Evolutionary conservation across 1,284 basidiomycete genomes (phyloP), one percentile per base, ranked within the genome.

Genomic region (Cryptococcus depauperatus): DNA sequence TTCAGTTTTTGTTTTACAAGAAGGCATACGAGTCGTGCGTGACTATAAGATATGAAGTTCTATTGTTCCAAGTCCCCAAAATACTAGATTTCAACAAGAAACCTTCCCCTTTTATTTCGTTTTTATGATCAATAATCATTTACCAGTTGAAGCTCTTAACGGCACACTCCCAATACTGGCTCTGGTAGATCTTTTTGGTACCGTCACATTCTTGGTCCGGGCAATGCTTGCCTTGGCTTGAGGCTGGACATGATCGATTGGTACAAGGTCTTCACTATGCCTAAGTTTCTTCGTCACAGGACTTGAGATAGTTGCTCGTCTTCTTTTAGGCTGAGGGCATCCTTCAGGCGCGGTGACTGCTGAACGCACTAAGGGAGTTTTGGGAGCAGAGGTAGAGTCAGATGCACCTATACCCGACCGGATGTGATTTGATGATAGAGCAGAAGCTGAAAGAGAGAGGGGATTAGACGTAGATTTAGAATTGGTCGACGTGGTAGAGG

Each of bases 271-370:
- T n/a, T n/a, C n/a, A n/a, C n/a, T n/a, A n/a, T n/a, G n/a, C n/a
- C n/a, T n/a, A 16, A 37, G 40, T 32, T 43, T 52, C 30, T 49
- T 52, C 26, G 47, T 40, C 13, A 47, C 30, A 5, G 51, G 47
- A 23, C 45, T 49, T 1, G 51, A 59, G 14, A 64, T 59, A 11
- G 61, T 64, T 19, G 63, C 58, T 28, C 65, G 50, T 26, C 66
- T 53, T 11, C 66, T 52, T 49, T 69, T 69, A 9, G 66, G 58
- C 35, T 62, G 56, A 10, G 64, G 64, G 34, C 57, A 60, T 0
- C 58, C 61, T 3, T 67, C 66, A 5, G 59, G 63, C n/a, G 56
- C 56, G 3, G 54, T 56, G 11, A 55, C 50, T 1, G 64, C 59
- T 3, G 50, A 41, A 32, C 66, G 54, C 13, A 67, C 57, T 1